These are phyloP conservation scores for Fraxinus excelsior DNA, from an alignment of 257 asterid species.

Conservation along the genomic window DNA sequence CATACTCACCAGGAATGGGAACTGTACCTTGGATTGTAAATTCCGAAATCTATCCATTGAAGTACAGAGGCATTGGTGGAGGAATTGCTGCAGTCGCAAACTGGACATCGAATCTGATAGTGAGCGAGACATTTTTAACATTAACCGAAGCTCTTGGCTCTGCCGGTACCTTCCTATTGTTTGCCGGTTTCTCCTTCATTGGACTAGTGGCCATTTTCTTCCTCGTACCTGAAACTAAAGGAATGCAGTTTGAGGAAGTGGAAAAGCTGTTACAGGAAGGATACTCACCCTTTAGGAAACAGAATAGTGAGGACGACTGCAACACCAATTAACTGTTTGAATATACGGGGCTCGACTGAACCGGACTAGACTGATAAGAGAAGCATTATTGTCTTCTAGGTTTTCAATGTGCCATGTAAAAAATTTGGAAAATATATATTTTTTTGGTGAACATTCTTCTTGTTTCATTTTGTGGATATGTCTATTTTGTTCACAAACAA, in stretches of 20 bases:
- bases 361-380: neutral
- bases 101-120: slow-evolving; percentile 66
- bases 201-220: slow-evolving; percentile 56
- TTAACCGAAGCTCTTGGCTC: slow-evolving; percentile 59
- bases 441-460: neutral
- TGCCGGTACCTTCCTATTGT: slow-evolving; percentile 59
- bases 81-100: slow-evolving; percentile 69
- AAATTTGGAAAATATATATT: neutral
- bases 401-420: neutral
- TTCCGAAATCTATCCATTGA: slow-evolving; percentile 66
- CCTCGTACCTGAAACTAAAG: slow-evolving; percentile 72
- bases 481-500: neutral
- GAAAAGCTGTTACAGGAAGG: slow-evolving; percentile 57
- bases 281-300: slow-evolving; percentile 46
- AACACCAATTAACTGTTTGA: neutral
- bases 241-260: slow-evolving; percentile 62
- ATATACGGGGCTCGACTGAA: neutral
- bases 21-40: slow-evolving; percentile 72
- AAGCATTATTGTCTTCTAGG: neutral
- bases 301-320: slow-evolving; percentile 13
- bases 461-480: neutral
- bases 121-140: slow-evolving; percentile 62
- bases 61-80: slow-evolving; percentile 69
- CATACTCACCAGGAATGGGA: slow-evolving; percentile 73
- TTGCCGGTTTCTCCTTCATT: slow-evolving; percentile 54